Percentiles rank a stretch among this genome's conserved stretches.
Conservation (phyloP, 2,329 filamentous ascomycete species). For the Penicillium digitatum region DNA sequence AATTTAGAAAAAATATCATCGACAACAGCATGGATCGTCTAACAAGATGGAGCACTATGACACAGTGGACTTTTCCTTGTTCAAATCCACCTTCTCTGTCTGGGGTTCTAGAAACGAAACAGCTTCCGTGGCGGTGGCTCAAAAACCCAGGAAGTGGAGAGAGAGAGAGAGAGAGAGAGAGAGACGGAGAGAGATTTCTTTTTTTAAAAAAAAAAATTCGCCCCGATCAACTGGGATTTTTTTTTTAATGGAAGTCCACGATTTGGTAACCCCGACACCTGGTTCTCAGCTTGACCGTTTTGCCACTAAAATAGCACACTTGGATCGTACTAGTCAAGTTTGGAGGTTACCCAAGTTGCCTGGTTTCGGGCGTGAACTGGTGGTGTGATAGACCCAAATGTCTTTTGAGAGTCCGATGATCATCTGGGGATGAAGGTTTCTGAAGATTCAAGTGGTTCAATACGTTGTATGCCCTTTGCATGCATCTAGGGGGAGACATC, state of each 20-base stretch:
- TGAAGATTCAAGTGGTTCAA: neutral
- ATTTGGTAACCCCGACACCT: neutral
- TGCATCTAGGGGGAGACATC: conserved; percentile 1
- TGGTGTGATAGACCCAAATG: conserved; percentile 15
- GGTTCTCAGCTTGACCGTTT: conserved; percentile 4
- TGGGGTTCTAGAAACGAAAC: conserved; percentile 26
- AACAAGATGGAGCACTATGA: conserved; percentile 4
- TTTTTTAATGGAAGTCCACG: neutral
- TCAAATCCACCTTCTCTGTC: conserved; percentile 14
- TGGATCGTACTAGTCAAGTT: conserved; percentile 1
- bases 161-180: neutral
- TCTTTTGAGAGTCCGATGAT: conserved; percentile 2
- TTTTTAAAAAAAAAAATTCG: neutral
- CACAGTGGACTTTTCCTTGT: neutral
- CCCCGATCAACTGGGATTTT: neutral
- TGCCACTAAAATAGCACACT: neutral
- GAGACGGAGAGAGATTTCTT: neutral
- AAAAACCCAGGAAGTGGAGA: conserved; percentile 13
- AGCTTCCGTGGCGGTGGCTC: conserved; percentile 26
- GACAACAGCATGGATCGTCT: conserved; percentile 3
- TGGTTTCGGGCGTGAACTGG: conserved; percentile 8
- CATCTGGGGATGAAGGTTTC: conserved; percentile 2
- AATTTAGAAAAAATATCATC: neutral
- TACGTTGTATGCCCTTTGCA: conserved; percentile 1
- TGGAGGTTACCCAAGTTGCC: conserved; percentile 4